These are phyloP conservation scores for Sesbania bispinosa DNA, from an alignment of 306 rosid species.

Conservation along the genomic window DNA sequence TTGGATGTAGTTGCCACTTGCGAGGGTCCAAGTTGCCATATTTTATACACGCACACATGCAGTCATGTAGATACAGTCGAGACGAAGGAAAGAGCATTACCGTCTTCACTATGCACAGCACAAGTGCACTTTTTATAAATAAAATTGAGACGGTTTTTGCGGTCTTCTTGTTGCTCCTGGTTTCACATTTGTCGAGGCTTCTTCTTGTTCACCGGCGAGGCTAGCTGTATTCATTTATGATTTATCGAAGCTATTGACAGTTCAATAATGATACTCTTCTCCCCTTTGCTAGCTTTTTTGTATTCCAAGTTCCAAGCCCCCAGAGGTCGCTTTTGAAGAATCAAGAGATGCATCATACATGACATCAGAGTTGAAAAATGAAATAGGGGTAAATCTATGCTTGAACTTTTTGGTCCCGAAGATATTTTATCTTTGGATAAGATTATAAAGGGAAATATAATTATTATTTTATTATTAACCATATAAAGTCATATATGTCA, in stretches of 20 bases:
- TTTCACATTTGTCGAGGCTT: too few species aligned
- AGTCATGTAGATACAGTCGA: neutral
- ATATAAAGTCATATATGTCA: too few species aligned
- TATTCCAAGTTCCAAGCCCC: too few species aligned
- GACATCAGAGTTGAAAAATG: too few species aligned
- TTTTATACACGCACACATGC: slow-evolving; percentile 21
- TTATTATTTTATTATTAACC: too few species aligned
- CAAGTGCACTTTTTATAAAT: neutral
- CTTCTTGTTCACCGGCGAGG: neutral
- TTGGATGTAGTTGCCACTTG: neutral
- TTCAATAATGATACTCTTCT: neutral
- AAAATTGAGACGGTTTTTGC: neutral
- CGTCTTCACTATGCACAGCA: neutral
- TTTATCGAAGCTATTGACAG: neutral
- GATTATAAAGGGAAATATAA: too few species aligned
- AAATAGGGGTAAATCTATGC: too few species aligned
- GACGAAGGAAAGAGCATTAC: neutral
- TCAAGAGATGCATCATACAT: neutral
- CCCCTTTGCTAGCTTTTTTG: too few species aligned
- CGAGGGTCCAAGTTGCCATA: slow-evolving; percentile 20
- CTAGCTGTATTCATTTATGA: neutral
- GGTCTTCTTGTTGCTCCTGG: slow-evolving; percentile 20
- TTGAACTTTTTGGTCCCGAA: too few species aligned
- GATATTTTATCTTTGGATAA: too few species aligned
- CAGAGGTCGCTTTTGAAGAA: neutral